Base-by-base conservation (phyloP, 2,329 filamentous ascomycete species). In the Phialophora tarda region DNA sequence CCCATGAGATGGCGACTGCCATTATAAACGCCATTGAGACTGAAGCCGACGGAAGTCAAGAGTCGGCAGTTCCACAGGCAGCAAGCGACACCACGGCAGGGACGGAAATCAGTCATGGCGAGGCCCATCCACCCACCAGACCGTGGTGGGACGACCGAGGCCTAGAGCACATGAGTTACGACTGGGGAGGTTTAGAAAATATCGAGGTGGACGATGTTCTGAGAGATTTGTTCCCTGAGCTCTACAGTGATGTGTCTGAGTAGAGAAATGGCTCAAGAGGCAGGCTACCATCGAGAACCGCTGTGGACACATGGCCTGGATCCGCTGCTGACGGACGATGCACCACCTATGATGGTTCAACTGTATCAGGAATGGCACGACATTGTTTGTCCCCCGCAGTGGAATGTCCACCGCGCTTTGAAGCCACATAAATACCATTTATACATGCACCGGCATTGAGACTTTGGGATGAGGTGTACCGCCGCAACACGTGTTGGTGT, bases 1-100 rank as follows among this genome's bases (percentile, higher is more conserved):
- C 83, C 1, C 81, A 80, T 44, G 78, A 79, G 64, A 58, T 68
- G 59, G 38, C 61, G 23, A 63, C 38, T 8, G 24, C 61, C 17
- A 63, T 63, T 4, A 63, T 63, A 24, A 57, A 57, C 26, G 30
- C 61, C 8, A 51, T 57, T 11, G 61, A 57, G 24, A 34, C 10
- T 2, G 61, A 56, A 30, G 26, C 26, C 3, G 53, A 26, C 21
- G 53, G 26, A 24, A 63, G n/a, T 26, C 34, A 24, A 24, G 51
- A 57, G 26, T 17, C 51, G 1, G 11, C 7, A n/a, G 10, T 24
- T n/a, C 17, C 28, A 24, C 28, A 10, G 17, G n/a, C 48, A 26
- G 59, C 12, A 24, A 54, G 8, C 28, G 26, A 41, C 23, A n/a
- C n/a, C 8, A 5, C 24, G 11, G 34, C 30, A 7, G 12, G 28